phyloP scores from a whole-genome alignment of 495 filamentous ascomycete genomes.

The Trichoderma erinaceum region DNA sequence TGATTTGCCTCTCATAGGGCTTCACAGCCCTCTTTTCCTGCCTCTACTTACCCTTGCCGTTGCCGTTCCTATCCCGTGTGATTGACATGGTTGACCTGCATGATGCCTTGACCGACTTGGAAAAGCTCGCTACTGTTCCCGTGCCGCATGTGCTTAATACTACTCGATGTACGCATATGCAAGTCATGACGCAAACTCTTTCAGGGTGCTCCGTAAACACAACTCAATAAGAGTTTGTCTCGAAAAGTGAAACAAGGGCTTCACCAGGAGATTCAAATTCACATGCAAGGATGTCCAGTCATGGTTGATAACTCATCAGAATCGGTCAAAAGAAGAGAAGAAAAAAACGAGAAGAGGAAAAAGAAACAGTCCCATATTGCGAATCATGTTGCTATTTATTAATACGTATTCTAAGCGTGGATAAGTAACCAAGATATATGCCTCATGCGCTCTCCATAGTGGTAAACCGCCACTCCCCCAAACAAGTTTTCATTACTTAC shows the following conservation, averaged over 20 bases:
- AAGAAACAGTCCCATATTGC: not conserved
- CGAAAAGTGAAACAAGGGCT: too few relatives aligned
- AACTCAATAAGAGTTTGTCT: too few relatives aligned
- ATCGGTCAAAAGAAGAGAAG: not conserved
- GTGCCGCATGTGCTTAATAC: too few relatives aligned
- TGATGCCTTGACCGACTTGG: slow-evolving; percentile 2
- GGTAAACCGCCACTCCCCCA: not conserved
- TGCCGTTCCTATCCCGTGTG: not conserved
- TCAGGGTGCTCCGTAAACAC: not conserved
- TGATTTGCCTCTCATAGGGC: not conserved
- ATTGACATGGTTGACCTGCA: slow-evolving; percentile 1
- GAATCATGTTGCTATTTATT: slow-evolving; percentile 14
- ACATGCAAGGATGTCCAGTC: too few relatives aligned
- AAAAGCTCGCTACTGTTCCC: not conserved
- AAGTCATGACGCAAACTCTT: too few relatives aligned
- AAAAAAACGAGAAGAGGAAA: not conserved
- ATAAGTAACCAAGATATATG: slow-evolving; percentile 14
- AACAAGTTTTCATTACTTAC: not conserved
- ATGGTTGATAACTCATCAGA: not conserved
- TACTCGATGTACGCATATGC: too few relatives aligned
- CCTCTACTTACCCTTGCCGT: not conserved
- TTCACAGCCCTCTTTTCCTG: not conserved
- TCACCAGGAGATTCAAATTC: not conserved
- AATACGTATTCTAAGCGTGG: slow-evolving; percentile 12
- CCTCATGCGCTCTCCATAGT: slow-evolving; percentile 8